These are phyloP conservation scores for Achaetomium macrosporum DNA, from an alignment of 2,329 filamentous ascomycete species.

Conservation along the genomic window DNA sequence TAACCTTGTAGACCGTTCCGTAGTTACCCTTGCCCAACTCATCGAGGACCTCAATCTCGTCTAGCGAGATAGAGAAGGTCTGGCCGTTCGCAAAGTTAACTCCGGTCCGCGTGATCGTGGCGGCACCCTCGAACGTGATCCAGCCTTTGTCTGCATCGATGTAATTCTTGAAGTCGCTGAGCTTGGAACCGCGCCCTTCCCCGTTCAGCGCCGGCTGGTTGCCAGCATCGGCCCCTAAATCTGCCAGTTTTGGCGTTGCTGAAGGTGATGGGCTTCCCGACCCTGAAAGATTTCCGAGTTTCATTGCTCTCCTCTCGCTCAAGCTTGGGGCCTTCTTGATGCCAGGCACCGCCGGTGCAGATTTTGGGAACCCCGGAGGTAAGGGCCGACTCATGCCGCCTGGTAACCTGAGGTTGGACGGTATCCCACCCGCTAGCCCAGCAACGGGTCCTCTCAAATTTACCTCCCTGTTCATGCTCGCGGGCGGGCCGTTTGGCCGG, in stretches of 20 bases:
- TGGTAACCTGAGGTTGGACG: constrained; percentile 38
- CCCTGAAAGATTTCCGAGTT: constrained; percentile 42
- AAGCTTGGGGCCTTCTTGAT: constrained; percentile 48
- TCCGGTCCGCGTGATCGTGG: constrained; percentile 78
- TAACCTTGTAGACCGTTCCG: constrained; percentile 94
- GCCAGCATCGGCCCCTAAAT: constrained; percentile 29
- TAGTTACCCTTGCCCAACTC: constrained; percentile 98
- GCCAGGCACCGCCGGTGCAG: constrained; percentile 44
- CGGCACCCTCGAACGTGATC: constrained; percentile 88
- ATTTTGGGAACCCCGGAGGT: constrained; percentile 46
- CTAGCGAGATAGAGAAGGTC: constrained; percentile 87
- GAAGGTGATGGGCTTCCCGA: constrained; percentile 25
- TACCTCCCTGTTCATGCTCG: constrained; percentile 18
- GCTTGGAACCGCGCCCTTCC: constrained; percentile 40
- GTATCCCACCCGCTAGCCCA: constrained; percentile 38
- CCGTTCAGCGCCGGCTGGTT: constrained; percentile 31
- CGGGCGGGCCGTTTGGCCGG: constrained; percentile 15
- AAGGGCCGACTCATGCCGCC: constrained; percentile 39
- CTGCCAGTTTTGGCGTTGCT: constrained; percentile 40
- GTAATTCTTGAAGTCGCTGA: constrained; percentile 65
- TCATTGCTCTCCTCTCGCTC: constrained; percentile 62
- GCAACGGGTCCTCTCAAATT: constrained; percentile 9
- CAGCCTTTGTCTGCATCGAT: constrained; percentile 90
- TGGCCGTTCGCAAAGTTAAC: constrained; percentile 89
- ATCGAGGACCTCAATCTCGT: constrained; percentile 88